Evolutionary conservation across 306 rosid species (phyloP), one percentile per base, ranked within the genome.

Genomic region (Casuarina equisetifolia): DNA sequence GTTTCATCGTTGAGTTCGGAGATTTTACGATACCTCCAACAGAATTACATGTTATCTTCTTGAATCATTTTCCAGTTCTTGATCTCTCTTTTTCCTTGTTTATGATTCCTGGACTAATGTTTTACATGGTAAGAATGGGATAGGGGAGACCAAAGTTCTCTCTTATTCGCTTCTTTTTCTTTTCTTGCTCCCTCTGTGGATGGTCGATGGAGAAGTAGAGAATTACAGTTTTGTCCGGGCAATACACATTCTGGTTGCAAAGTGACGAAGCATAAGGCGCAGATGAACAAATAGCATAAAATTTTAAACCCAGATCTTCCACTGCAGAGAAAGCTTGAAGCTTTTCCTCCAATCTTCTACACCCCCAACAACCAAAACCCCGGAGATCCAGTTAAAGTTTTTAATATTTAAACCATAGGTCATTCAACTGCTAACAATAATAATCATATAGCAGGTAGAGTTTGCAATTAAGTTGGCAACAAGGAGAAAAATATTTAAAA

Each of bases 301-400:
- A 88, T 70, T 79, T 52, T 75, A 76, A 13, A 74, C 69, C 80
- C 63, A 81, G 39, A 80, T 73, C 85, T 79, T 74, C 71, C 50
- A 38, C 15, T 25, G 7, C 39, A 64, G 58, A 49, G 40, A 57
- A 35, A 55, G 73, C 52, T 32, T 57, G 54, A 76, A 78, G 74
- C 44, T 55, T 79, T 79, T 73, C 15, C 74, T 57, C 84, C 76
- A 51, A 69, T 59, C 68, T 80, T 79, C 63, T 84, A 78, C 78
- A 78, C 70, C 73, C 50, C 69, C 74, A 69, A 40, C 25, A 46
- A 83, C 74, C 83, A 58, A 49, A 76, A 39, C 53, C 50, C 67
- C 38, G 63, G 42, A 45, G 45, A 81, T 63, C 40, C 25, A 44
- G 58, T 25, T 25, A 25, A 25, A 25, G 32, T 25, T 25, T 25